phyloP scores from a whole-genome alignment of 2,329 filamentous ascomycete species.

The Phialemonium atrogriseum region DNA sequence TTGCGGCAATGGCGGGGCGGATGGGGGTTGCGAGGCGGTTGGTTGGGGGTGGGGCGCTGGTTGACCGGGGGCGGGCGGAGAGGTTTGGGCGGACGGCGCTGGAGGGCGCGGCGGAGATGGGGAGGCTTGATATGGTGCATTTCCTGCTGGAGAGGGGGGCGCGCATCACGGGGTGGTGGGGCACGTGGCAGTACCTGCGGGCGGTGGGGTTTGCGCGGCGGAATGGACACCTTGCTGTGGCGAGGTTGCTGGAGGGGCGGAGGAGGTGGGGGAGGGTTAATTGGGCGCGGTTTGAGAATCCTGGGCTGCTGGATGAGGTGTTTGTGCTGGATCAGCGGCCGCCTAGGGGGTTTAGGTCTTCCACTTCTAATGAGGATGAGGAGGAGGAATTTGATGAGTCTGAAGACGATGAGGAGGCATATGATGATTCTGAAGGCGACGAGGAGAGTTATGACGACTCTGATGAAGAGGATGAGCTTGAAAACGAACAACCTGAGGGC shows the following conservation, averaged over 20 bases:
- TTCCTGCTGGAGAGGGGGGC: constrained; percentile 5
- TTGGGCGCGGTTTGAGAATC: neutral
- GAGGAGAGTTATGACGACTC: too few species aligned
- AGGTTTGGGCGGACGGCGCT: constrained; percentile 5
- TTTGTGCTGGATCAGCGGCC: too few species aligned
- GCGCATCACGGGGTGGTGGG: too few species aligned
- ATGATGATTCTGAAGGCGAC: too few species aligned
- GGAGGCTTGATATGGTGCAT: constrained; percentile 7
- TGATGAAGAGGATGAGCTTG: too few species aligned
- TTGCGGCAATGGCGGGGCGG: constrained; percentile 3
- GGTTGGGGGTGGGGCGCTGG: constrained; percentile 4
- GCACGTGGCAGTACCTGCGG: constrained; percentile 1
- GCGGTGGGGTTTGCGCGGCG: neutral
- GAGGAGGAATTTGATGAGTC: too few species aligned
- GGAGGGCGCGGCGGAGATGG: constrained; percentile 7
- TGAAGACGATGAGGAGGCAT: too few species aligned
- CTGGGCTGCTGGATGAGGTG: constrained; percentile 1
- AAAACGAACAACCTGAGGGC: too few species aligned
- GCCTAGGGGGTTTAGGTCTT: too few species aligned
- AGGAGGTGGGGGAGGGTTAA: neutral
- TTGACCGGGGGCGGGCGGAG: constrained; percentile 1
- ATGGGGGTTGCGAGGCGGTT: constrained; percentile 6
- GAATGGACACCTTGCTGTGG: constrained; percentile 1
- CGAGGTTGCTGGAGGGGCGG: neutral
- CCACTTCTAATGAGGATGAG: too few species aligned